Evolutionary conservation across 2,329 filamentous ascomycete species (phyloP).

Genomic region (Fusarium sp.): DNA sequence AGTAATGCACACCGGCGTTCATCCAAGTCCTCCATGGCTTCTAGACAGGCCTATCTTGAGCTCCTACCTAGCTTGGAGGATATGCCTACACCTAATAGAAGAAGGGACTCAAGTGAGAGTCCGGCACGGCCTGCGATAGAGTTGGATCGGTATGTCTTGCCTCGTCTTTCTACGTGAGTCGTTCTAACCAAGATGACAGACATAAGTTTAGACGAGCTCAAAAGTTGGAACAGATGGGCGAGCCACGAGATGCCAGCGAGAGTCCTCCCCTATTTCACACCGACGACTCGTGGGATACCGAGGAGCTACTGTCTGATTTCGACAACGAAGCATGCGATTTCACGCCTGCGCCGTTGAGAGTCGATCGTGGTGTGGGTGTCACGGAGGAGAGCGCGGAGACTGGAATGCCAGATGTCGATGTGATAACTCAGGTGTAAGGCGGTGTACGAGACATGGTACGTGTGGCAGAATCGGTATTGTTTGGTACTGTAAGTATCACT

Average conservation of each 20-base stretch:
- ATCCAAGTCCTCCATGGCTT: neutral
- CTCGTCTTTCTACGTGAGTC: neutral
- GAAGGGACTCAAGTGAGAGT: neutral
- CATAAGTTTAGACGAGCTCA: slow-evolving; percentile 18
- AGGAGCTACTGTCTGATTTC: neutral
- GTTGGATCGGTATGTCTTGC: neutral
- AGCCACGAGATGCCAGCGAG: neutral
- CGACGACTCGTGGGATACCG: neutral
- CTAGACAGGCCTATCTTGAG: neutral
- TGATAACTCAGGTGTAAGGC: slow-evolving; percentile 48
- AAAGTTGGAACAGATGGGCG: slow-evolving; percentile 10
- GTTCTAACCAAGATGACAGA: slow-evolving; percentile 11
- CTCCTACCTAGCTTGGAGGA: neutral
- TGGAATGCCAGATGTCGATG: slow-evolving; percentile 56
- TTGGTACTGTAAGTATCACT: neutral
- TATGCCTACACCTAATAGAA: neutral
- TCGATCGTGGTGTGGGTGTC: slow-evolving; percentile 62
- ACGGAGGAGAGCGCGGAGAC: slow-evolving; percentile 63
- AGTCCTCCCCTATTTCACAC: neutral
- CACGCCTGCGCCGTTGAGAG: slow-evolving; percentile 50
- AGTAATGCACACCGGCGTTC: neutral
- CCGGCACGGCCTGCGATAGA: neutral
- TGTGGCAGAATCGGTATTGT: neutral
- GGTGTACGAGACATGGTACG: neutral
- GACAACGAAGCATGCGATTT: slow-evolving; percentile 12